Evolutionary conservation across 148 eudicot species (phyloP), one percentile per base, ranked within the genome.

Genomic region (Cornus florida): DNA sequence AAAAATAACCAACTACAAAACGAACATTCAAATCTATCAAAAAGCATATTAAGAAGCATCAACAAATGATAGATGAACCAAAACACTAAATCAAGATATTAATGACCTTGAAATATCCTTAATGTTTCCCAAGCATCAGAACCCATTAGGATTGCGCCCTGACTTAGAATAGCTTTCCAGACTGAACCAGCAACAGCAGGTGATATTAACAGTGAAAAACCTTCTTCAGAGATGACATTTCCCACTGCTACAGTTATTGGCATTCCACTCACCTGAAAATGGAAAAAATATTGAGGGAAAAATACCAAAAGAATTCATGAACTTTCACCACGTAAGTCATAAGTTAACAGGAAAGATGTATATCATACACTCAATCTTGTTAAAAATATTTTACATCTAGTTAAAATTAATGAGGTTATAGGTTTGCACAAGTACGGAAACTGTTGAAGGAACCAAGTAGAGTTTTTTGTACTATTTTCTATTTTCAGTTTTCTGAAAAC

Each of bases 181-280:
- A 91, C 80, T 19, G 83, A 75, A 77, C 78, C 86, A 62, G 91
- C 87, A 82, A 89, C 91, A 82, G 81, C 86, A 74, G 90, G 91
- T 76, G 91, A 80, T 89, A 85, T 88, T 89, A 91, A 74, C 50
- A 91, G 72, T 50, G 92, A 88, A 79, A 83, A 91, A 16, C 95
- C 95, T 85, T 82, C 91, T 73, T 84, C 87, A 74, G 90, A 83
- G 22, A 91, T 75, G 19, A 87, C 35, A 82, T 82, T 89, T 72
- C 95, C 95, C 76, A 88, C 91, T 17, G 87, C 91, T 31, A 91
- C 89, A 77, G 95, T 91, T 71, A 91, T n/a, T 56, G 95, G 95
- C 92, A 89, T 89, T 72, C 86, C 87, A 81, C 79, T 80, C 50
- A 91, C 92, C 95, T 91, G 83, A 82, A 83, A 43, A 72, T 59